A percentile compares a stretch with the other conserved stretches of the same genome.
These are phyloP conservation scores for Sistotremastrum niveocremeum DNA, from an alignment of 768 basidiomycete species.

Conservation along the genomic window DNA sequence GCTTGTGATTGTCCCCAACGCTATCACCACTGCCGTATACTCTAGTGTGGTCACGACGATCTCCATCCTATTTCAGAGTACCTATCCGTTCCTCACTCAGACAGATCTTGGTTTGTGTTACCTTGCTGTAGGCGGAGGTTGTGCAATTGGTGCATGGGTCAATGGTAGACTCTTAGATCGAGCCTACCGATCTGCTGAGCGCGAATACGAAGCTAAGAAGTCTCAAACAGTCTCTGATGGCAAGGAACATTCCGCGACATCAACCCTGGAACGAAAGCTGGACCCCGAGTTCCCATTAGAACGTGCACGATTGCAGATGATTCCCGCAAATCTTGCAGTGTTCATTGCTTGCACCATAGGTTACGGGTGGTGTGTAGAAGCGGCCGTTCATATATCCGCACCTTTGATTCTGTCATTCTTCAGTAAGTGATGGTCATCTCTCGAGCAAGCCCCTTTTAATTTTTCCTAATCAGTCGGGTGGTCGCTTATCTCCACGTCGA, in stretches of 20 bases:
- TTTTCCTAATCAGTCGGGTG: slow-evolving; percentile 32
- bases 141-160: slow-evolving; percentile 41
- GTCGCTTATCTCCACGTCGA: slow-evolving; percentile 9
- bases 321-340: slow-evolving; percentile 8
- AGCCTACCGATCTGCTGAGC: slow-evolving; percentile 35
- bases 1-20: slow-evolving; percentile 40
- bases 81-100: slow-evolving; percentile 50
- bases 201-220: slow-evolving; percentile 1
- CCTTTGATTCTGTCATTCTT: slow-evolving; percentile 18
- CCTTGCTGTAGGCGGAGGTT: slow-evolving; percentile 62
- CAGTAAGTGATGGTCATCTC: neutral
- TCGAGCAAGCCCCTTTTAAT: no score
- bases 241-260: neutral
- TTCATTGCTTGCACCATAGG: slow-evolving; percentile 6
- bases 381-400: slow-evolving; percentile 9
- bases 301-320: slow-evolving; percentile 14
- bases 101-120: slow-evolving; percentile 67
- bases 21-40: slow-evolving; percentile 38
- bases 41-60: slow-evolving; percentile 49
- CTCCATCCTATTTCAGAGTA: slow-evolving; percentile 41
- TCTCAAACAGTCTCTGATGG: neutral
- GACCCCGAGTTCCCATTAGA: slow-evolving; percentile 11
- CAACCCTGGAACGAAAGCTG: slow-evolving; percentile 11
- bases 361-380: slow-evolving; percentile 17
- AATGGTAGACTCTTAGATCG: slow-evolving; percentile 53